These are phyloP conservation scores for Ophiostoma novo-ulmi DNA, from an alignment of 2,329 filamentous ascomycete species.

Conservation along the genomic window DNA sequence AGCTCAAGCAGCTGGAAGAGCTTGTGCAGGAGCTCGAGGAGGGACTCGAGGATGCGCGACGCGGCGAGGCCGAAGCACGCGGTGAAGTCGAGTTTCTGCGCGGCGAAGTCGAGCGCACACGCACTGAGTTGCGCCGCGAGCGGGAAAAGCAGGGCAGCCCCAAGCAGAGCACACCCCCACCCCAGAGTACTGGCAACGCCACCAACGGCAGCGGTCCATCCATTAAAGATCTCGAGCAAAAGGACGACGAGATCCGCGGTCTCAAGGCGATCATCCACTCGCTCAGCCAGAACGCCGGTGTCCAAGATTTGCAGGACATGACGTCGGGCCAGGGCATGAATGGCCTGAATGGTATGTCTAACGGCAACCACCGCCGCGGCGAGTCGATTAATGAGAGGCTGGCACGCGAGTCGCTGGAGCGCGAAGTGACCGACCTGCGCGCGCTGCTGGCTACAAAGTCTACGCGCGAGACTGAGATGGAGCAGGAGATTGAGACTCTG, in stretches of 20 bases:
- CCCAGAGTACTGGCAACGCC: conserved; percentile 34
- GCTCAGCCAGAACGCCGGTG: conserved; percentile 69
- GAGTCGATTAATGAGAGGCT: conserved; percentile 53
- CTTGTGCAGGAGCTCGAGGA: conserved; percentile 95
- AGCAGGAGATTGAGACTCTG: conserved; percentile 70
- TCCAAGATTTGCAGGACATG: conserved; percentile 5
- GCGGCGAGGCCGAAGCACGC: conserved; percentile 90
- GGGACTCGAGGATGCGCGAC: conserved; percentile 85
- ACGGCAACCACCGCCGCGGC: conserved; percentile 43
- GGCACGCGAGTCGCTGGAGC: conserved; percentile 65
- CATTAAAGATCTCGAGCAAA: conserved; percentile 75
- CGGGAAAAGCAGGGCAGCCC: conserved; percentile 65
- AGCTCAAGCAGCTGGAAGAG: conserved; percentile 93
- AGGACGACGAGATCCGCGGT: conserved; percentile 94
- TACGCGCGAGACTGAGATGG: conserved; percentile 74
- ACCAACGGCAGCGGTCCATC: conserved; percentile 37
- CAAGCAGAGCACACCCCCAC: background rate
- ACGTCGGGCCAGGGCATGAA: conserved; percentile 25
- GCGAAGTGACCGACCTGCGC: conserved; percentile 74
- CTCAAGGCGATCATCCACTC: conserved; percentile 98
- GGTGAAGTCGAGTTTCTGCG: conserved; percentile 93
- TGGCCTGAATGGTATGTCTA: conserved; percentile 25
- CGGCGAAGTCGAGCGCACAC: conserved; percentile 87
- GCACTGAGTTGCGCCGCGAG: conserved; percentile 81
- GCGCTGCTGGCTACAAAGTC: conserved; percentile 66